These are phyloP conservation scores for Danielia reshetovae DNA, from an alignment of 805 yeast species.

Conservation along the genomic window DNA sequence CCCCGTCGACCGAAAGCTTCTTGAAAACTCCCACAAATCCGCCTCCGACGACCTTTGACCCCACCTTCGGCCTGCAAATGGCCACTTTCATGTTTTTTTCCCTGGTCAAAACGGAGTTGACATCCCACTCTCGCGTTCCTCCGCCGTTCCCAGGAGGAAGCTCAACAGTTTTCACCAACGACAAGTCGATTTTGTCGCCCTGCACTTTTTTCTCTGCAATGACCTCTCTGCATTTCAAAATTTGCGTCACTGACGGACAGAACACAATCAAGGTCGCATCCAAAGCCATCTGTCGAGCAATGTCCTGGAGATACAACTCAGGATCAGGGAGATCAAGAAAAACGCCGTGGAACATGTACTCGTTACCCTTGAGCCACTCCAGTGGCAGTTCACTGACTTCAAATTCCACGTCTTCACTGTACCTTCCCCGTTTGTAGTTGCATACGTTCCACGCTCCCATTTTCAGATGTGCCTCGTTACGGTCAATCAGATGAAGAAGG, in stretches of 20 bases:
- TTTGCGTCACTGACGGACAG: conserved; percentile 5
- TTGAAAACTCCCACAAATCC: conserved; percentile 5
- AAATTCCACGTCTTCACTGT: conserved; percentile 2
- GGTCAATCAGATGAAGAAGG: conserved; percentile 2
- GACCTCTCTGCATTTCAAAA: conserved; percentile 1
- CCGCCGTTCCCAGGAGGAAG: conserved; percentile 6
- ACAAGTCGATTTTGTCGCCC: background rate
- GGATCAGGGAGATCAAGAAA: conserved; percentile 5
- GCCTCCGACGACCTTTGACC: conserved; percentile 3
- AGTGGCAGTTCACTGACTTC: conserved; percentile 1
- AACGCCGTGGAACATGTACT: conserved; percentile 1
- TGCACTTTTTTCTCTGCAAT: background rate
- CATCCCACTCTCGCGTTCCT: conserved; percentile 5
- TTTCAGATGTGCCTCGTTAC: conserved; percentile 1
- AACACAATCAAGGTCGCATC: conserved; percentile 4
- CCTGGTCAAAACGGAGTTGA: conserved; percentile 1
- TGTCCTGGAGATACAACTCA: background rate
- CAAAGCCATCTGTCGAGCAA: background rate
- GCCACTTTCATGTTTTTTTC: conserved; percentile 2
- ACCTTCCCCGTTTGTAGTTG: conserved; percentile 2
- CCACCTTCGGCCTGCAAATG: conserved; percentile 5
- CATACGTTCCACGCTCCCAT: conserved; percentile 3
- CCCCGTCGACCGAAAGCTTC: no score
- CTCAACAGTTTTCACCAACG: conserved; percentile 4
- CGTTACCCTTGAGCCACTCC: conserved; percentile 1